Evolutionary conservation across 495 filamentous ascomycete genomes (phyloP), one percentile per base, ranked within the genome.

Genomic region (Hypoxylon rickii): DNA sequence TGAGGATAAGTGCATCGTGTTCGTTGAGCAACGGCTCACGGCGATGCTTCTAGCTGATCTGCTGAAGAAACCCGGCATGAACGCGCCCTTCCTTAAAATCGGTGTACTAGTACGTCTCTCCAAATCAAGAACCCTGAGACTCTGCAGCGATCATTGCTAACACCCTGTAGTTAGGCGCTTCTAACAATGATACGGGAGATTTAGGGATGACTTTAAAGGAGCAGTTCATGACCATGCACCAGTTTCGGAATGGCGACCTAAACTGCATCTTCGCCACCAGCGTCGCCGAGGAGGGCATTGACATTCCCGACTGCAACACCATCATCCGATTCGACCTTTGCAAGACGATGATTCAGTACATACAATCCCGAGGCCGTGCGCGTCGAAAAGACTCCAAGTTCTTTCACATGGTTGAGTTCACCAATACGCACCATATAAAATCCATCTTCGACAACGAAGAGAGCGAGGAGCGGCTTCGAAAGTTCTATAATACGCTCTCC

Each of bases 211-310:
- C 86, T 1, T 84, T 89, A 45, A 80, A 84, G 11, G 77, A 89
- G 37, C 93, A 97, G 63, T 83, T 96, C 51, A 58, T 89, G 37
- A 87, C 85, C 0, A 78, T 96, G 50, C 74, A 82, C 46, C 86
- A 82, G 46, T 97, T 98, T 67, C 83, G 88, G 55, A 84, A 81
- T 41, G 89, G 92, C 16, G 83, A 86, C 12, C 52, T 96, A 11
- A 97, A 97, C 65, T 97, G 93, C 63, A 75, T 98, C 43, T 87
- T 97, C 68, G 87, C 91, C 29, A 97, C 94, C 3, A 92, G 90
- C 1, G 88, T 97, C 3, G 94, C 89, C 1, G 94, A 98, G 69
- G 94, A 98, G 71, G 94, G 94, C 3, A 82, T 98, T 24, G 94
- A 98, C 71, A 92, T 97, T 37, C 92, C 93, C 0, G 90, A 96